A percentile compares a stretch with the other conserved stretches of the same genome.
Conservation (phyloP, 495 filamentous ascomycete genomes). For the Penicillium bovifimosum region DNA sequence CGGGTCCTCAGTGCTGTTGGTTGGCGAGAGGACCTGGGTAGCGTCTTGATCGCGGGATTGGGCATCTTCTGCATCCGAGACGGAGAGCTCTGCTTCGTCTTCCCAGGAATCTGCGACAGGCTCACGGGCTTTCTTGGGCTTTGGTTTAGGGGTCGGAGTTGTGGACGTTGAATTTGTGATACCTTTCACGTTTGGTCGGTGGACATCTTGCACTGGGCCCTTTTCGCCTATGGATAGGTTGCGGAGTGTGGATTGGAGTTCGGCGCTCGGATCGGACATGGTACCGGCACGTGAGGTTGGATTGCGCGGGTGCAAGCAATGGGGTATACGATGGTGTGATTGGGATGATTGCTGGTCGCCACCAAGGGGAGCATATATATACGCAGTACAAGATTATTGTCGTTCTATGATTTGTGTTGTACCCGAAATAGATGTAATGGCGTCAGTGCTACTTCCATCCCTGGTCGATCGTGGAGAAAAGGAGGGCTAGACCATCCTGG, state of each 20-base stretch:
- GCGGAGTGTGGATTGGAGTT: slow-evolving; percentile 43
- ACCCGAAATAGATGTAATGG: slow-evolving; percentile 15
- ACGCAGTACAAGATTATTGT: slow-evolving; percentile 1
- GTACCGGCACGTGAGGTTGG: slow-evolving; percentile 3
- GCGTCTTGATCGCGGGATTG: slow-evolving; percentile 11
- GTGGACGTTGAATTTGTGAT: slow-evolving; percentile 7
- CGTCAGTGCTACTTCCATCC: slow-evolving; percentile 20
- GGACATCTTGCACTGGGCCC: slow-evolving; percentile 31
- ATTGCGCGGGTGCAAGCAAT: not conserved
- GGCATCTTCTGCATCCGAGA: slow-evolving; percentile 35
- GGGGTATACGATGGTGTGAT: not conserved
- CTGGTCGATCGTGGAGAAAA: slow-evolving; percentile 28
- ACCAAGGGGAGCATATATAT: slow-evolving; percentile 3
- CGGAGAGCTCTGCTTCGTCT: slow-evolving; percentile 52
- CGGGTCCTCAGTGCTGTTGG: slow-evolving; percentile 35
- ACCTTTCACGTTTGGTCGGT: slow-evolving; percentile 18
- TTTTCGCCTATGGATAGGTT: slow-evolving; percentile 40
- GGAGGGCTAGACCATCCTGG: slow-evolving; percentile 20
- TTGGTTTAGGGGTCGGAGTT: slow-evolving; percentile 23
- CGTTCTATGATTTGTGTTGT: slow-evolving; percentile 3
- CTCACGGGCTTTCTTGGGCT: slow-evolving; percentile 33
- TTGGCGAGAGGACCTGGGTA: slow-evolving; percentile 23
- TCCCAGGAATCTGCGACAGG: slow-evolving; percentile 80
- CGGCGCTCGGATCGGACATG: slow-evolving; percentile 27
- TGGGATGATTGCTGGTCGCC: not conserved